Evolutionary conservation across 352 stramenopile species (phyloP).

Genomic region (Paralagenidium karlingii): DNA sequence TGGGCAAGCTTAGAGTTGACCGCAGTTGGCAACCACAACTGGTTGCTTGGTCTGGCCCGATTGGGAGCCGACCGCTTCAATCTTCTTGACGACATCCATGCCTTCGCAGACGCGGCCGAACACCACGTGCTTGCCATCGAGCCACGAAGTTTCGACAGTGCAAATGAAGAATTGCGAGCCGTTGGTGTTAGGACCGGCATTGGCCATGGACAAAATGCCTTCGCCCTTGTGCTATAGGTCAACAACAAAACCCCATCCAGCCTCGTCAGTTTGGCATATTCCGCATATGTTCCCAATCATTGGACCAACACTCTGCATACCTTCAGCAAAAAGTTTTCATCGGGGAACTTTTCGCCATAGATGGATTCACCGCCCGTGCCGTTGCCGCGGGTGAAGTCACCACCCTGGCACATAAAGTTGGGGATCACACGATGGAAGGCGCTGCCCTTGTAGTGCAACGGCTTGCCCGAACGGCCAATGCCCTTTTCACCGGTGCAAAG

Average conservation of each 20-base stretch:
- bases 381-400: slow-evolving; percentile 81
- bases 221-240: slow-evolving; percentile 72
- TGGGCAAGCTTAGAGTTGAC: slow-evolving; percentile 91
- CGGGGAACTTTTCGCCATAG: slow-evolving; percentile 91
- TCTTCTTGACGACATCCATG: slow-evolving; percentile 96
- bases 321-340: slow-evolving; percentile 93
- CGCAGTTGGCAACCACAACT: slow-evolving; percentile 93
- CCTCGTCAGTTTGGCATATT: too few species aligned
- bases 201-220: slow-evolving; percentile 93
- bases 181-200: slow-evolving; percentile 95
- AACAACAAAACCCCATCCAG: slow-evolving; percentile 4
- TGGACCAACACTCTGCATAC: slow-evolving; percentile 1
- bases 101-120: slow-evolving; percentile 95
- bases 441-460: slow-evolving; percentile 77
- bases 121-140: slow-evolving; percentile 88
- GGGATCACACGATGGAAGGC: slow-evolving; percentile 84
- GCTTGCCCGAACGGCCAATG: slow-evolving; percentile 56
- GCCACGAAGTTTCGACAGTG: slow-evolving; percentile 82
- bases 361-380: slow-evolving; percentile 92
- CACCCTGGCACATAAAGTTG: slow-evolving; percentile 80
- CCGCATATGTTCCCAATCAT: background rate
- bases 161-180: slow-evolving; percentile 97
- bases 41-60: slow-evolving; percentile 82
- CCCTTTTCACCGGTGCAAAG: slow-evolving; percentile 45
- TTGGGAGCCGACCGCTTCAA: slow-evolving; percentile 92